A percentile compares a stretch with the other conserved stretches of the same genome.
Conservation (phyloP, 306 rosid species). For the Malus fusca region DNA sequence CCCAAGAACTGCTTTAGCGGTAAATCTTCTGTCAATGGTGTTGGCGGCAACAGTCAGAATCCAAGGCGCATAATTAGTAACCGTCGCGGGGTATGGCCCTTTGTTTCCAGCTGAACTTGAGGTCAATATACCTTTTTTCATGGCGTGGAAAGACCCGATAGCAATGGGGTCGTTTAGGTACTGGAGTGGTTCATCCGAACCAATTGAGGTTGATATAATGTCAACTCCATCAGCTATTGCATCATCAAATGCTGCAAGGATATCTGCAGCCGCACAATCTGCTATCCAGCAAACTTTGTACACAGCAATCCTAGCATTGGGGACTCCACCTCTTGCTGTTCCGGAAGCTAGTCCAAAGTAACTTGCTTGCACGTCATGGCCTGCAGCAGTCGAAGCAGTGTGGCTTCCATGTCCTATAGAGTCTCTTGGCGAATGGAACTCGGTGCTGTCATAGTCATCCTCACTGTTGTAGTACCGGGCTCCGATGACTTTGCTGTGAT, state of each 20-base stretch:
- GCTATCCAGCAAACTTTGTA: background rate
- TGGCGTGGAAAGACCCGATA: background rate
- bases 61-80: background rate
- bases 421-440: background rate
- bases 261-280: background rate
- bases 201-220: background rate
- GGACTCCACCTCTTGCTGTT: background rate
- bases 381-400: background rate
- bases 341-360: background rate
- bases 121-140: background rate
- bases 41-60: background rate
- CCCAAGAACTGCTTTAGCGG: background rate
- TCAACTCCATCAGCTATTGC: background rate
- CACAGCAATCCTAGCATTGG: background rate
- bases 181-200: background rate
- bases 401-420: background rate
- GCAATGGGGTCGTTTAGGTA: background rate
- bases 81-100: background rate
- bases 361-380: background rate
- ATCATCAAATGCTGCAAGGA: conserved; percentile 5
- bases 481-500: background rate
- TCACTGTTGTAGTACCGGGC: background rate
- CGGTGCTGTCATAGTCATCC: background rate
- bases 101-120: background rate
- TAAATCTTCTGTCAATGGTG: background rate